Base-by-base conservation (phyloP, 2,329 filamentous ascomycete genomes). In the Rhinocladiella similis region DNA sequence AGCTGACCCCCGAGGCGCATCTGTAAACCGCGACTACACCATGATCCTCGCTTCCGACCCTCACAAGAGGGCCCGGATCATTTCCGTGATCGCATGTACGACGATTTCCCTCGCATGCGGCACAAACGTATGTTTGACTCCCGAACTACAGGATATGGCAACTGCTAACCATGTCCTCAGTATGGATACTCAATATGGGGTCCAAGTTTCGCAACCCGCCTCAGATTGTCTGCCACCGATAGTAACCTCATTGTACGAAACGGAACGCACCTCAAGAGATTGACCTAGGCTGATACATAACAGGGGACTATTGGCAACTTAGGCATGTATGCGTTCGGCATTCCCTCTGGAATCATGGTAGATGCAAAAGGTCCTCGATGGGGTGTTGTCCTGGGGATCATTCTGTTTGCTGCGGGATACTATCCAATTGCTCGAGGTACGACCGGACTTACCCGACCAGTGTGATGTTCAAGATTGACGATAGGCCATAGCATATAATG, bases 131-230 rank as follows among this genome's bases (percentile, higher is more conserved):
- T 68, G 85, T 74, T 22, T 14, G 29, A 51, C 59, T 12, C 43
- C 48, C 29, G 18, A 46, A 18, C 19, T 13, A 27, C 9, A 38
- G 22, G 18, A 53, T 29, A 29, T 25, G 22, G 9, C 41, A 19
- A 33, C 13, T 13, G 35, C 54, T 62, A 46, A 60, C 57, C 6
- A 13, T 27, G 20, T 25, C 14, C 50, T 48, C 69, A 97, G 91
- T 97, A 99, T 83, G 93, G 92, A 69, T 99, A 97, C 75, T 97
- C 91, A 53, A 93, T 93, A 74, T 99, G 94, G 92, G 91, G 90
- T 13, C 94, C 94, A 18, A 92, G 97, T 74, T 97, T 97, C 70
- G 91, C 92, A 48, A 87, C 95, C 68, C 86, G 84, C 65, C 80
- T 99, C 66, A 86, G 88, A 70, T 83, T 97, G 59, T 91, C 91